Evolutionary conservation across 2,329 filamentous ascomycete species (phyloP), one percentile per base, ranked within the genome.

Genomic region (Monosporascus sp.): DNA sequence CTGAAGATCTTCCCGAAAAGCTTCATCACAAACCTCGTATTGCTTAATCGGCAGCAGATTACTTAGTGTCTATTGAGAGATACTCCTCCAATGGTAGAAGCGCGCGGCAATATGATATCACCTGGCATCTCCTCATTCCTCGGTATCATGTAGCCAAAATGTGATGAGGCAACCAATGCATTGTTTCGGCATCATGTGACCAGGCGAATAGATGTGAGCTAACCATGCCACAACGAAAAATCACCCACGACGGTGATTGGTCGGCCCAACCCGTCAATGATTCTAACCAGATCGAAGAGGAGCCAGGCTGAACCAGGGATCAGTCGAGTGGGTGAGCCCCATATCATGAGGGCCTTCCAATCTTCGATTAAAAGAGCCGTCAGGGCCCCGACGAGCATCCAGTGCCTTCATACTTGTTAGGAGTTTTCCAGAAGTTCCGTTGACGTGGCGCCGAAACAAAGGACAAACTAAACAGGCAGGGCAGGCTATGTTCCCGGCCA

Each of bases 121-220:
- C 15, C 43, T 31, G 4, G 22, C 14, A 22, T 27, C 22, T 46
- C 31, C 24, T 15, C 25, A 46, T 46, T 46, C 3, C 11, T 27
- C 43, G 22, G 24, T 46, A 17, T 22, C 43, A 1, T 46, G 20
- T 18, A 25, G 7, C 11, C 20, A 24, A 46, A 27, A 39, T 36
- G 24, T 31, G 35, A 43, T 48, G 52, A 48, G 25, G 50, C 48
- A 46, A 45, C 44, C 36, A 49, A 54, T 44, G 61, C 61, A 62
- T 58, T 51, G 54, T 57, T 55, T 53, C 50, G 46, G 25, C 44
- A 50, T 63, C 61, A 63, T 63, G 60, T 63, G 61, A 63, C 54
- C 41, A 17, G 14, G 24, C 43, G 43, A 46, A 18, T 46, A 27
- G 24, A 27, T n/a, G 9, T 47, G 15, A 27, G 31, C 43, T 22